Base-by-base conservation (phyloP, 202 grass and related monocot species). In the Cymbopogon flexuosus region DNA sequence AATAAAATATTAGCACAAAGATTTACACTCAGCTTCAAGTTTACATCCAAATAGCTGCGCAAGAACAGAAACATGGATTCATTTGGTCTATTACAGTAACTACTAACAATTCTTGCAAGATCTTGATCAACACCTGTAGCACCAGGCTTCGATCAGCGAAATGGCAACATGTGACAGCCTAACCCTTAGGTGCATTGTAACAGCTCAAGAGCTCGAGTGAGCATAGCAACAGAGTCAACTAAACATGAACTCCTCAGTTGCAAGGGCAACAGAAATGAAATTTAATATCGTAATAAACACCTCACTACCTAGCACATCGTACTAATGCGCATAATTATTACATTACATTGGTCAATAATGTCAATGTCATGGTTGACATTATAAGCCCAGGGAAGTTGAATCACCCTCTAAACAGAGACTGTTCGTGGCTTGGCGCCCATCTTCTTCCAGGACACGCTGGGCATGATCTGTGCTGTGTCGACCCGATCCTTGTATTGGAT, bases 371-470 rank as follows among this genome's bases (percentile, higher is more conserved):
- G 61, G 87, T 94, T 94, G 84, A 75, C 86, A 94, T 81, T 75
- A 85, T 83, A 87, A 24, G 45, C 58, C 21, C 22, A 10, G 27
- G 9, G 45, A 64, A 67, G 41, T 40, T 6, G 58, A 29, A 27
- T 39, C 3, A 34, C 45, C 49, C 29, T 81, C 80, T 88, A 91
- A 36, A 92, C 71, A 12, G 81, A 79, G 63, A 94, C 60, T 0
- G 83, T 94, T 69, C 66, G 77, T 0, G 88, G 91, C 65, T 94
- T 97, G 6, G 69, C 88, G 0, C 94, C 81, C 14, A 94, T 94
- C 65, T 94, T 92, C 76, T 94, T 94, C 91, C 91, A 97, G 0
- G 88, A 97, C 54, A 97, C 91, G 29, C 65, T 97, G 5, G 94
- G 94, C 94, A 97, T 92, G 72, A 94, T 97, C 76, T 92, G 94